Evolutionary conservation across 176 grass and related monocot species (phyloP).

Genomic region (Cenchrus fungigraminus): DNA sequence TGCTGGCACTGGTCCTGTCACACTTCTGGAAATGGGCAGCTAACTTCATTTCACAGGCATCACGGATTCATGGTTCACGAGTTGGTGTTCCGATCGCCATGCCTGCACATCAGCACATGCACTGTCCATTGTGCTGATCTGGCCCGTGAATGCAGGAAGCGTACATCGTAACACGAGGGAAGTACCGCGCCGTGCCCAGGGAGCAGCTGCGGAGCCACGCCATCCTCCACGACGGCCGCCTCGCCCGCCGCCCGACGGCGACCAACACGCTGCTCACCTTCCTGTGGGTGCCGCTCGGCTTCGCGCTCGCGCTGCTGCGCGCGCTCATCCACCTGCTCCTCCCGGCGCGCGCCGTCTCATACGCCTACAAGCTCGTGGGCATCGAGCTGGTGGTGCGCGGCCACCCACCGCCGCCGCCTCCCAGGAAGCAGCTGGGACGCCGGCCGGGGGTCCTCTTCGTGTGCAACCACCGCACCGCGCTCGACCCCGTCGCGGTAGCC

Average conservation of each 20-base stretch:
- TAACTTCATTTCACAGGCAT: not conserved
- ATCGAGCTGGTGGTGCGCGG: conserved; percentile 69
- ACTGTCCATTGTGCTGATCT: not conserved
- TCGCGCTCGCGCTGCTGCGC: conserved; percentile 60
- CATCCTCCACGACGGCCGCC: conserved; percentile 70
- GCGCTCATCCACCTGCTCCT: conserved; percentile 55
- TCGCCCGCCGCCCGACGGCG: conserved; percentile 66
- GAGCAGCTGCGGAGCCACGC: conserved; percentile 50
- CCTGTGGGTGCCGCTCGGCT: conserved; percentile 70
- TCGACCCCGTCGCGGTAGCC: conserved; percentile 50
- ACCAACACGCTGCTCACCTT: conserved; percentile 65
- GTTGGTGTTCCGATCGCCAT: not conserved
- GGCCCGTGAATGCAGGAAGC: conserved; percentile 47
- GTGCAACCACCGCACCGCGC: conserved; percentile 77
- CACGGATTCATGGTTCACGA: not conserved
- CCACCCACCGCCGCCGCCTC: conserved; percentile 34
- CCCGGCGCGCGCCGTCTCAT: conserved; percentile 53
- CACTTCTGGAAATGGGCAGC: not conserved
- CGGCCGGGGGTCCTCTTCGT: conserved; percentile 58
- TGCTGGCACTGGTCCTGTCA: not conserved
- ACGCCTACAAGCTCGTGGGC: conserved; percentile 62
- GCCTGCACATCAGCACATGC: not conserved
- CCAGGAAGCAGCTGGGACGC: conserved; percentile 28
- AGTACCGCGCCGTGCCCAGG: conserved; percentile 47
- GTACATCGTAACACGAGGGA: conserved; percentile 54